A percentile compares a stretch with the other conserved stretches of the same genome.
Conservation (phyloP, 345 rosid species). For the Eucalyptus caleyi region DNA sequence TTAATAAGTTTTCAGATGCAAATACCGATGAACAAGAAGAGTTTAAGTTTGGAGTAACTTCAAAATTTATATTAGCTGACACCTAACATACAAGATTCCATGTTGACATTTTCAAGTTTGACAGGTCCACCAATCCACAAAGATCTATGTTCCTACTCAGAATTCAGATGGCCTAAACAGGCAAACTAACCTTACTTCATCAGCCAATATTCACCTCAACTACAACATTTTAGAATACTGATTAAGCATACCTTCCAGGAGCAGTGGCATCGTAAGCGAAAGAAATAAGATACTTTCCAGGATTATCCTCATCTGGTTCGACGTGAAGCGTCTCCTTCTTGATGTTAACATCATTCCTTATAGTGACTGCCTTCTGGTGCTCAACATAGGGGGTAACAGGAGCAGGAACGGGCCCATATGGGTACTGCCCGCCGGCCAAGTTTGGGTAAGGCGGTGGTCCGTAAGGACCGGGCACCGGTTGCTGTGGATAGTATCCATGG, state of each 20-base stretch:
- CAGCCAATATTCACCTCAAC: not conserved
- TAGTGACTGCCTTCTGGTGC: constrained; percentile 44
- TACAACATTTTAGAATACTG: not conserved
- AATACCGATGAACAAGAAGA: not conserved
- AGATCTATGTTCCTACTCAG: not conserved
- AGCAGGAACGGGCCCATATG: not conserved
- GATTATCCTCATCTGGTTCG: constrained; percentile 23
- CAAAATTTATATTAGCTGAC: not conserved
- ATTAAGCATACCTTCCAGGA: constrained; percentile 22
- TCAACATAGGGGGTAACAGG: constrained; percentile 17
- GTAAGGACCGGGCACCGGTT: not conserved
- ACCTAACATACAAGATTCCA: not conserved
- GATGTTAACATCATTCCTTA: constrained; percentile 36
- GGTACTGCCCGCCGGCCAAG: constrained; percentile 13
- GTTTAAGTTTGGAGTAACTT: not conserved
- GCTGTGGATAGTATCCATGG: constrained; percentile 2
- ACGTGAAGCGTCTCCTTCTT: constrained; percentile 32
- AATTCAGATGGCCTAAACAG: not conserved
- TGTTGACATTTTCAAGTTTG: not conserved
- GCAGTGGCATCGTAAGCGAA: constrained; percentile 44
- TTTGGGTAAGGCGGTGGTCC: constrained; percentile 11
- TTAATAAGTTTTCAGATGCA: not conserved
- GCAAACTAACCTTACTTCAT: not conserved
- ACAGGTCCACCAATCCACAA: not conserved
- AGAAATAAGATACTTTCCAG: constrained; percentile 24